phyloP scores from a whole-genome alignment of 2,329 filamentous ascomycete genomes.

The Cyanodermella asteris region DNA sequence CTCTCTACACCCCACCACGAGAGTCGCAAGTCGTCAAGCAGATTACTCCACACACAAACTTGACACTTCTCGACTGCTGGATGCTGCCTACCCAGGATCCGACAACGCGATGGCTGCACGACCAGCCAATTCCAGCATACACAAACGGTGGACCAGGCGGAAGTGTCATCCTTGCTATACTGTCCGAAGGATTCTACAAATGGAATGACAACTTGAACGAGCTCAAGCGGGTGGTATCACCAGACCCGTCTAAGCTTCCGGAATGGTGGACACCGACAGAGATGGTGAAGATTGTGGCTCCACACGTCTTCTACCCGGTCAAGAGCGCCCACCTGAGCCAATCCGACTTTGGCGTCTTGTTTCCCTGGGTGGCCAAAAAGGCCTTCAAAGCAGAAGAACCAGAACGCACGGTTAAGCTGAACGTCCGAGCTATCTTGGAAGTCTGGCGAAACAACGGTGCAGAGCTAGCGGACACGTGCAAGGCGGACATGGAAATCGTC shows the following conservation, averaged over 20 bases:
- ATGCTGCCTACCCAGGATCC: constrained; percentile 47
- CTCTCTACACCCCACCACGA: constrained; percentile 37
- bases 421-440: constrained; percentile 13
- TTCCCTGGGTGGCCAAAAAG: constrained; percentile 40
- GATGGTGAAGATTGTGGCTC: constrained; percentile 13
- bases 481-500: constrained; percentile 5
- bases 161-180: constrained; percentile 42
- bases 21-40: constrained; percentile 38
- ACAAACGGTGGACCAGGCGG: constrained; percentile 29
- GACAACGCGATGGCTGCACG: constrained; percentile 39
- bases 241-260: constrained; percentile 11
- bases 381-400: constrained; percentile 24
- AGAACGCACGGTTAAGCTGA: constrained; percentile 12
- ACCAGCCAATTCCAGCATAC: constrained; percentile 54
- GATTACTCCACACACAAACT: constrained; percentile 43
- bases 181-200: constrained; percentile 57
- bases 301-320: constrained; percentile 53
- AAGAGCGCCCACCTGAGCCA: constrained; percentile 63
- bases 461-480: constrained; percentile 5
- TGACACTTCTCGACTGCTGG: constrained; percentile 63
- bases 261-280: constrained; percentile 3
- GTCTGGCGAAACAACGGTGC: constrained; percentile 7
- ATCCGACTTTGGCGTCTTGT: constrained; percentile 64
- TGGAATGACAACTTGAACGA: constrained; percentile 52
- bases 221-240: constrained; percentile 44